Evolutionary conservation across 495 filamentous ascomycete genomes (phyloP).

Genomic region (Hypoxylon perforatum): DNA sequence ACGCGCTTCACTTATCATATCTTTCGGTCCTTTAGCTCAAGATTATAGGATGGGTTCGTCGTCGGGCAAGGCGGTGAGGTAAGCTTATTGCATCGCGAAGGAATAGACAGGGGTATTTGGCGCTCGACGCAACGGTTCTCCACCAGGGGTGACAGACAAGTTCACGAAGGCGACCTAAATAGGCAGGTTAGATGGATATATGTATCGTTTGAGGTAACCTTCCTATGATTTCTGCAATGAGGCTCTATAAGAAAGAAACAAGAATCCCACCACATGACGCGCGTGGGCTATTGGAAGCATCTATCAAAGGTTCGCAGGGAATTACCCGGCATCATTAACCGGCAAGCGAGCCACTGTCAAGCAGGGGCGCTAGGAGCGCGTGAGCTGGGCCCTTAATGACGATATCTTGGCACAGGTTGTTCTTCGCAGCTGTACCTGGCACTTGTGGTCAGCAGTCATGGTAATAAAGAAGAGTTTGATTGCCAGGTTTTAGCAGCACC

Average conservation of each 20-base stretch:
- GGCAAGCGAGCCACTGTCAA: conserved; percentile 17
- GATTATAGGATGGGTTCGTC: neutral
- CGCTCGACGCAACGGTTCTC: conserved; percentile 4
- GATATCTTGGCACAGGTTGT: conserved; percentile 42
- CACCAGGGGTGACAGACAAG: neutral
- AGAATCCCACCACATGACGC: conserved; percentile 16
- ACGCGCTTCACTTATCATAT: neutral
- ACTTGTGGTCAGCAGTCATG: neutral
- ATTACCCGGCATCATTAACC: conserved; percentile 37
- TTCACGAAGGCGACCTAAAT: conserved; percentile 27
- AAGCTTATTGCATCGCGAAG: conserved; percentile 24
- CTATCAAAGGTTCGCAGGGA: neutral
- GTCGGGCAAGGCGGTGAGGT: conserved; percentile 4
- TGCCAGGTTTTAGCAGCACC: too few relatives aligned
- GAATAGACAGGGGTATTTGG: conserved; percentile 5
- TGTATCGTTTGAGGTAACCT: conserved; percentile 5
- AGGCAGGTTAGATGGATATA: conserved; percentile 31
- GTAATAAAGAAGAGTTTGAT: too few relatives aligned
- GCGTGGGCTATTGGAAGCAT: conserved; percentile 2
- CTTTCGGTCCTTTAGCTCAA: conserved; percentile 4
- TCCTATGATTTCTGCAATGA: conserved; percentile 7
- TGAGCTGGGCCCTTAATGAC: conserved; percentile 34
- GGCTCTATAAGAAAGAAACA: conserved; percentile 23
- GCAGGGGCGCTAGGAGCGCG: neutral
- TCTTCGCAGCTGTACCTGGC: neutral